Evolutionary conservation across 1,284 basidiomycete species (phyloP).

Genomic region (Pseudozyma thailandica): DNA sequence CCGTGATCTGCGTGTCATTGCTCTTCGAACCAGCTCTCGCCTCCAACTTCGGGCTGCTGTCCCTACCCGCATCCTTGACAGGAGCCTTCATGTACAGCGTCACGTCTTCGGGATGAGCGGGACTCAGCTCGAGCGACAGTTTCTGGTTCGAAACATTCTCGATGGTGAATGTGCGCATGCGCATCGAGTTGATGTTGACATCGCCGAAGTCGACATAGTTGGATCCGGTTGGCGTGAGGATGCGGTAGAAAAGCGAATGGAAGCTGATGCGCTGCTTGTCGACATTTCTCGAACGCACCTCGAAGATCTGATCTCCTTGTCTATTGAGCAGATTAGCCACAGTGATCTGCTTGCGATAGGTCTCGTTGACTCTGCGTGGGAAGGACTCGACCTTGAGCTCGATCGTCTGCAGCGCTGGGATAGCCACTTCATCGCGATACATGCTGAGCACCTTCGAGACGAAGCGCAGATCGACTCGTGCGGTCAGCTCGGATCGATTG

Average conservation of each 20-base stretch:
- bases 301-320: slow-evolving; percentile 70
- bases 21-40: slow-evolving; percentile 24
- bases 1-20: slow-evolving; percentile 21
- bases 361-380: slow-evolving; percentile 71
- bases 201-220: slow-evolving; percentile 72
- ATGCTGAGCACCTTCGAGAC: slow-evolving; percentile 72
- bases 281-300: slow-evolving; percentile 71
- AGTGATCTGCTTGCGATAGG: slow-evolving; percentile 71
- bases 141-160: slow-evolving; percentile 69
- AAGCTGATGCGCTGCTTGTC: slow-evolving; percentile 71
- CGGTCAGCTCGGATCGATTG: slow-evolving; percentile 70
- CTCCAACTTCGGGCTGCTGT: slow-evolving; percentile 33
- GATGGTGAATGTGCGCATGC: slow-evolving; percentile 70
- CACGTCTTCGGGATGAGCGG: slow-evolving; percentile 71
- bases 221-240: slow-evolving; percentile 71
- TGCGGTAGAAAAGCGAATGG: slow-evolving; percentile 72
- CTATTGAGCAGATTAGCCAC: slow-evolving; percentile 68
- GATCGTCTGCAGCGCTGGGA: slow-evolving; percentile 70
- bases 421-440: slow-evolving; percentile 70
- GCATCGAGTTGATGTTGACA: slow-evolving; percentile 71
- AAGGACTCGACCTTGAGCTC: slow-evolving; percentile 71
- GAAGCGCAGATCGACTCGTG: slow-evolving; percentile 71
- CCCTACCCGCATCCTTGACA: slow-evolving; percentile 1
- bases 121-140: slow-evolving; percentile 70
- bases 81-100: slow-evolving; percentile 69